A percentile compares a stretch with the other conserved stretches of the same genome.
These are phyloP conservation scores for Myxozyma lipomycoides DNA, from an alignment of 805 yeast genomes.

Conservation along the genomic window DNA sequence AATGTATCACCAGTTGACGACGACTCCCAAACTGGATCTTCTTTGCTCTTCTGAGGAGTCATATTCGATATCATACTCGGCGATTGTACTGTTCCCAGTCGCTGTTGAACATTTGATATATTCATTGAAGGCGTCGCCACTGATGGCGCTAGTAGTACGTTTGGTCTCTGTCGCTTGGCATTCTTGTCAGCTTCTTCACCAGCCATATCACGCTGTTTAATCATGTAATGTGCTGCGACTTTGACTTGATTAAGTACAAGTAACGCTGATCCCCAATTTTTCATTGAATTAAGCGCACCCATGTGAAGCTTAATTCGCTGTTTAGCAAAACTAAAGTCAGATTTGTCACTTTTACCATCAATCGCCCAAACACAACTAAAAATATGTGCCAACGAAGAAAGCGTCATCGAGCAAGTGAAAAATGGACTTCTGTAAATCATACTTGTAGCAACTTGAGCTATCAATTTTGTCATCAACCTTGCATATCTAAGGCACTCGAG, in stretches of 20 bases:
- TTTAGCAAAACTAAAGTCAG: not conserved
- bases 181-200: not conserved
- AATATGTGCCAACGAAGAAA: constrained; percentile 13
- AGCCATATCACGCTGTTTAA: constrained; percentile 9
- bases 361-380: constrained; percentile 19
- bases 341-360: not conserved
- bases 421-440: constrained; percentile 14
- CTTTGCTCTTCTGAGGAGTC: not conserved
- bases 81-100: not conserved
- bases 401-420: constrained; percentile 13
- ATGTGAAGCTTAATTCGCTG: constrained; percentile 12
- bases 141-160: not conserved
- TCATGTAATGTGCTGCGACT: constrained; percentile 10
- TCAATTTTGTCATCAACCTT: constrained; percentile 6
- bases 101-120: not conserved
- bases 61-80: not conserved
- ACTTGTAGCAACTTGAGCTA: not conserved
- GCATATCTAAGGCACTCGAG: constrained; percentile 13
- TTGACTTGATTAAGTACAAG: constrained; percentile 4
- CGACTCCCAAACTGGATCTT: not conserved
- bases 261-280: constrained; percentile 9
- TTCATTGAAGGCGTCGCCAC: not conserved
- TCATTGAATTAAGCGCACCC: constrained; percentile 8
- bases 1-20: not conserved
- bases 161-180: not conserved